Evolutionary conservation across 2,329 filamentous ascomycete species (phyloP), one percentile per base, ranked within the genome.

Genomic region (Claviceps pazoutovae): DNA sequence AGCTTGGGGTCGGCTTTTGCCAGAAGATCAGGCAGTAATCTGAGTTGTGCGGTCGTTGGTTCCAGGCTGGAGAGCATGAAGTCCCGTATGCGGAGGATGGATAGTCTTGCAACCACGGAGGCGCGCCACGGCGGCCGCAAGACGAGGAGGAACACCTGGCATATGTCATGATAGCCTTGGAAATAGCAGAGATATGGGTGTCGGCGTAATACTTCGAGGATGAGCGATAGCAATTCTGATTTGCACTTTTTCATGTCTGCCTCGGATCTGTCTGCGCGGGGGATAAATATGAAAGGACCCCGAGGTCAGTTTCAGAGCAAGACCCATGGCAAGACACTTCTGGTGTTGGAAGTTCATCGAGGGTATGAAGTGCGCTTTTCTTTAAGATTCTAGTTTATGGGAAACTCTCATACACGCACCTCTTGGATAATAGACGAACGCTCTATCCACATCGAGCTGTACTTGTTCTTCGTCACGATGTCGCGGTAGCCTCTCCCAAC

Each of bases 121-220:
- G 76, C 73, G 16, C 86, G 83, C 51, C 74, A 65, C 21, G 74
- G 62, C 9, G 79, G 70, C 0, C 84, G 83, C 4, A 98, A 75
- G 11, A 96, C 90, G 14, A 98, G 78, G 42, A 97, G 78, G 54
- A 98, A 77, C 23, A 98, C 93, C 69, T 98, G 94, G 60, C 88
- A 93, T 62, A 98, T 97, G 70, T 98, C 93, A 68, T 98, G 93
- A 66, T 94, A 98, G 64, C 93, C 93, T 71, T 98, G 93, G 67
- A 98, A 98, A 70, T 98, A 98, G 72, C 83, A 88, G 38, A 98
- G 79, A 64, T 84, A 83, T 16, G 90, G 88, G 61, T 94, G 78
- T 37, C 79, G 79, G 50, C 94, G 84, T 46, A 98, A 78, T 14
- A 94, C 81, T 57, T 85, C 78, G 49, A 80, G 79, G 61, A 98